phyloP scores from a whole-genome alignment of 495 filamentous ascomycete species.

The Penicillium manginii region DNA sequence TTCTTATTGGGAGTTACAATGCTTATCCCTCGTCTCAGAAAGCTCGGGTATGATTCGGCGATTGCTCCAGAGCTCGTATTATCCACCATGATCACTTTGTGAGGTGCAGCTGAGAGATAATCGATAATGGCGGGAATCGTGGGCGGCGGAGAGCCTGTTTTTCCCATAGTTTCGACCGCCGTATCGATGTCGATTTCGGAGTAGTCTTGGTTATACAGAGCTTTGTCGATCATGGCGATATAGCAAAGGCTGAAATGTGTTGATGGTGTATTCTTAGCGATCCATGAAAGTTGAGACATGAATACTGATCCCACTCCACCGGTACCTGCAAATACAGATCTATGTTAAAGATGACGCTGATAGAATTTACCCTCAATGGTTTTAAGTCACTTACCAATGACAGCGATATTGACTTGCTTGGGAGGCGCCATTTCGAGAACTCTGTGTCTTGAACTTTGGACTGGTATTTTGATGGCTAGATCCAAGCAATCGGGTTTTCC shows the following conservation, averaged over 20 bases:
- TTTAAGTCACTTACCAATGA: neutral
- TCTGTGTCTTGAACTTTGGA: neutral
- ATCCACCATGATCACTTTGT: slow-evolving; percentile 9
- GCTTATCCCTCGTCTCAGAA: slow-evolving; percentile 4
- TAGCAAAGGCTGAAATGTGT: slow-evolving; percentile 10
- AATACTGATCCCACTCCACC: slow-evolving; percentile 7
- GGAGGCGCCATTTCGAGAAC: neutral
- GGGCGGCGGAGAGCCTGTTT: neutral
- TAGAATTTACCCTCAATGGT: too few relatives aligned
- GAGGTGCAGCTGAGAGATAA: slow-evolving; percentile 2
- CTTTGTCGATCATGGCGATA: slow-evolving; percentile 11
- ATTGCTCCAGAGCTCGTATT: slow-evolving; percentile 4
- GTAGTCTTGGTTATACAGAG: slow-evolving; percentile 11
- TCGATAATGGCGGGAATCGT: slow-evolving; percentile 2
- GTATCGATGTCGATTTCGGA: slow-evolving; percentile 11
- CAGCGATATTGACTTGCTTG: neutral
- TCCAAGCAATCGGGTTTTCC: too few relatives aligned
- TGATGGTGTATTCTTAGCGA: neutral
- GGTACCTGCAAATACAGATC: slow-evolving; percentile 1
- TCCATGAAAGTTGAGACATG: slow-evolving; percentile 5
- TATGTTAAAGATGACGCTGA: too few relatives aligned
- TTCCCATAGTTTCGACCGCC: neutral
- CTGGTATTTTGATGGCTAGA: neutral
- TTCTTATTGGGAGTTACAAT: slow-evolving; percentile 9
- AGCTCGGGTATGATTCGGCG: slow-evolving; percentile 5